These are phyloP conservation scores for Mucor ambiguus DNA, from an alignment of 371 early-diverging fungal species.

Conservation along the genomic window DNA sequence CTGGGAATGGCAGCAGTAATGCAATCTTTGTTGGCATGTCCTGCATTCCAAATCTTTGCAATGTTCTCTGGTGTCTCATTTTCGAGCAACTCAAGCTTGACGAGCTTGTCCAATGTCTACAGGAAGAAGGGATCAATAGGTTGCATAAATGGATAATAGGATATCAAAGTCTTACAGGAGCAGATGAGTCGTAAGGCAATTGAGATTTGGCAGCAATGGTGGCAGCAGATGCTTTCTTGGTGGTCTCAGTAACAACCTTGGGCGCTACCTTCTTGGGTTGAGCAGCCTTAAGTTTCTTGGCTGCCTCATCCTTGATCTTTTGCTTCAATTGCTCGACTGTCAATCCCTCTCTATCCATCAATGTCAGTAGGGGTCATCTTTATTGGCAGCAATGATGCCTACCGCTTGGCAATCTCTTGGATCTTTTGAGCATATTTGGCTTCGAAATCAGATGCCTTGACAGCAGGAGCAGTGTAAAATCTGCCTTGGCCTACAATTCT, in stretches of 20 bases:
- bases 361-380: background rate
- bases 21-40: conserved; percentile 70
- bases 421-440: conserved; percentile 77
- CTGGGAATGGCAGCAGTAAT: conserved; percentile 80
- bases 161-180: conserved; percentile 38
- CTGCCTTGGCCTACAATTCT: conserved; percentile 16
- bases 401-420: conserved; percentile 64
- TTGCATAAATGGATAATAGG: background rate
- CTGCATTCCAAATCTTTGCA: conserved; percentile 82
- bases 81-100: conserved; percentile 72
- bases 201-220: conserved; percentile 35
- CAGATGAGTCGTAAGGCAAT: conserved; percentile 46
- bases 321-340: conserved; percentile 56
- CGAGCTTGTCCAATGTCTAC: conserved; percentile 77
- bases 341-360: conserved; percentile 40
- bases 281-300: conserved; percentile 27
- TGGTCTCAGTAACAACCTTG: conserved; percentile 20
- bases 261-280: conserved; percentile 18
- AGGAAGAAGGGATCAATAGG: background rate
- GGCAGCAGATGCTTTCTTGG: conserved; percentile 33
- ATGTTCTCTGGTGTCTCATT: conserved; percentile 70
- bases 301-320: conserved; percentile 43
- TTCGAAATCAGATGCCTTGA: conserved; percentile 53
- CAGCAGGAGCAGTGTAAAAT: conserved; percentile 18
- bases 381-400: conserved; percentile 7